Conservation (phyloP, 2,329 filamentous ascomycete genomes). For the Beauveria medogensis region DNA sequence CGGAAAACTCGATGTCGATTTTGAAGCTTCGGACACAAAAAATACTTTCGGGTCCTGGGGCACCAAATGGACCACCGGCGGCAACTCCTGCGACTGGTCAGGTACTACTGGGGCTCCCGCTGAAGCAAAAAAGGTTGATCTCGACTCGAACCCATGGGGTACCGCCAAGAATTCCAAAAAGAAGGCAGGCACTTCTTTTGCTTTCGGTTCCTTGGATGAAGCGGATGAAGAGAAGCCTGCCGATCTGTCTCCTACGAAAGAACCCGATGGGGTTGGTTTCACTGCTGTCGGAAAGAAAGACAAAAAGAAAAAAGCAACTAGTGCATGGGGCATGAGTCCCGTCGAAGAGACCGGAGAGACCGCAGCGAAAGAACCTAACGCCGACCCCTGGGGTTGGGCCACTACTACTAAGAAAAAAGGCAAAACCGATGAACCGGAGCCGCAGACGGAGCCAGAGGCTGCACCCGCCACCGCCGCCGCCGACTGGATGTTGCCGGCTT, state of each 20-base stretch:
- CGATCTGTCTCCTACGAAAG: conserved; percentile 21
- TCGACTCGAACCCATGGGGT: conserved; percentile 43
- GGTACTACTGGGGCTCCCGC: conserved; percentile 25
- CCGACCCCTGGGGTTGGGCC: conserved; percentile 28
- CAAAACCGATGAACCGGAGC: conserved; percentile 22
- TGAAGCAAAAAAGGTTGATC: conserved; percentile 32
- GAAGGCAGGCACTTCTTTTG: conserved; percentile 35
- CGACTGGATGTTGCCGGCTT: conserved; percentile 15
- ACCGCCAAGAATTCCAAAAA: conserved; percentile 42
- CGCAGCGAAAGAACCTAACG: conserved; percentile 19
- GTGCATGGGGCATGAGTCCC: conserved; percentile 27
- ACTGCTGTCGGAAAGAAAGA: conserved; percentile 31
- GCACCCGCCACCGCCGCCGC: conserved; percentile 19
- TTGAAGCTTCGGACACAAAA: conserved; percentile 40
- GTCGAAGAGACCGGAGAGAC: conserved; percentile 26
- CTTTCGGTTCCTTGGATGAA: conserved; percentile 40
- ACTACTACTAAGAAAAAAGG: conserved; percentile 35
- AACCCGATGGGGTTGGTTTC: conserved; percentile 25
- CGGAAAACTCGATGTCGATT: conserved; percentile 49
- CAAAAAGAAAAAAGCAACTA: conserved; percentile 30
- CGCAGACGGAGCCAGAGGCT: conserved; percentile 17
- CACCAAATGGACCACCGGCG: conserved; percentile 49
- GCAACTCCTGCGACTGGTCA: conserved; percentile 37
- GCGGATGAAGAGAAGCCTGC: conserved; percentile 30
- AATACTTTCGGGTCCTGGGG: conserved; percentile 50